Percentiles rank a stretch among this genome's conserved stretches.
phyloP scores from a whole-genome alignment of 768 basidiomycete genomes.

The Naematelia aurantialba region DNA sequence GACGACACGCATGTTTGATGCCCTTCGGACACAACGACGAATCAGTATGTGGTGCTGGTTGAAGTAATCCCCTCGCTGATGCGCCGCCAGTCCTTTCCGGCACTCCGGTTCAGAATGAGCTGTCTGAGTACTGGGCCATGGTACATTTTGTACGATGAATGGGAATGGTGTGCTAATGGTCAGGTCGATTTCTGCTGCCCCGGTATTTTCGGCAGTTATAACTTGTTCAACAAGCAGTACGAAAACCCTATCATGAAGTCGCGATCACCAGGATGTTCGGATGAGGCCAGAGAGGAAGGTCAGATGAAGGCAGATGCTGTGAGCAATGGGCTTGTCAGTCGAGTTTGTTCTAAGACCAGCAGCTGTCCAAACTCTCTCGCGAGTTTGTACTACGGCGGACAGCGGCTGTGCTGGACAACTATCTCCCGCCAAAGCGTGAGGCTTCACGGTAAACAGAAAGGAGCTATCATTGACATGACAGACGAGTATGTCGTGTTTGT shows the following conservation, averaged over 20 bases:
- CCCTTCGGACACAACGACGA: slow-evolving; percentile 67
- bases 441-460: slow-evolving; percentile 2
- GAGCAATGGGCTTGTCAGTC: not conserved
- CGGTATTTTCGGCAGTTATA: slow-evolving; percentile 62
- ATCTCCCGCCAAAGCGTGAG: slow-evolving; percentile 87
- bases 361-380: slow-evolving; percentile 71
- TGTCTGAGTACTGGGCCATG: slow-evolving; percentile 95
- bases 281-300: slow-evolving; percentile 72
- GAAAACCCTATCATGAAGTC: slow-evolving; percentile 83
- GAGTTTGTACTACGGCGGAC: slow-evolving; percentile 90
- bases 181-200: slow-evolving; percentile 94
- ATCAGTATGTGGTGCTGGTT: slow-evolving; percentile 54
- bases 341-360: slow-evolving; percentile 11
- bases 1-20: slow-evolving; percentile 79
- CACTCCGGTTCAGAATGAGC: slow-evolving; percentile 94
- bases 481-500: slow-evolving; percentile 99
- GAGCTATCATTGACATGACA: slow-evolving; percentile 45
- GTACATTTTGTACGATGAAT: too few species aligned
- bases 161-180: too few species aligned
- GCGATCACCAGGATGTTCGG: slow-evolving; percentile 68
- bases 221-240: slow-evolving; percentile 59
- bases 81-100: slow-evolving; percentile 75
- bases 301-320: slow-evolving; percentile 75
- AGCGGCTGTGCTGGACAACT: slow-evolving; percentile 71
- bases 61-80: slow-evolving; percentile 1